Base-by-base conservation (phyloP, 2,329 filamentous ascomycete species). In the Hymenoscyphus scutula region DNA sequence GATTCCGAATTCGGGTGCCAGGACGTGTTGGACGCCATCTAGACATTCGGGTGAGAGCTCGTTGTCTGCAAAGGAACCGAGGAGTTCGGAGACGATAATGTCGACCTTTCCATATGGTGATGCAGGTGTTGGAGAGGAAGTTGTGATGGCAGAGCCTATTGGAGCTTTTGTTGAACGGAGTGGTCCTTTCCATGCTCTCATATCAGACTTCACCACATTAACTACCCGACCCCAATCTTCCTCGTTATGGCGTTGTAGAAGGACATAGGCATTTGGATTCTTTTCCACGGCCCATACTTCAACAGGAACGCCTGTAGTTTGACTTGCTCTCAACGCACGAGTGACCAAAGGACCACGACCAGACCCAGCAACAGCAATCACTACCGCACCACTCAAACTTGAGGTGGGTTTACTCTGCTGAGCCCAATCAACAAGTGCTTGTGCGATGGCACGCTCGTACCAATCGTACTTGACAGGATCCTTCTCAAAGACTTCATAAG, bases 401-500 rank as follows among this genome's bases (percentile, higher is more conserved):
- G 89, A 92, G 0, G 88, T 91, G 0, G 92, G 88, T 73, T 91
- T 92, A 34, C 84, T 81, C 63, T 91, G 82, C 41, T 81, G 78
- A 63, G 82, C 82, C 89, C 95, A 96, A 72, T 98, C 93, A 13
- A 79, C 82, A 65, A 99, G 81, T 0, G 95, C 94, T 67, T 90
- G 86, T 3, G 86, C 85, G 62, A 96, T 89, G 15, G 95, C 95
- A 54, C 84, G 82, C 75, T 98, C 92, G 74, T 99, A 99, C 82
- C 94, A 96, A 67, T 92, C 88, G 74, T 99, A 99, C 77, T 99
- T 99, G 77, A 99, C 90, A 0, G 95, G 95, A 67, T 99, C 96
- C 69, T 96, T 96, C 75, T 99, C 95, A 72, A 99, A 99, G 1
- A 98, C 94, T 74, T 99, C 95, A 75, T 99, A 99, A 0, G 95